Evolutionary conservation across 2,329 filamentous ascomycete species (phyloP), one percentile per base, ranked within the genome.

Genomic region (Phialophora expanda): DNA sequence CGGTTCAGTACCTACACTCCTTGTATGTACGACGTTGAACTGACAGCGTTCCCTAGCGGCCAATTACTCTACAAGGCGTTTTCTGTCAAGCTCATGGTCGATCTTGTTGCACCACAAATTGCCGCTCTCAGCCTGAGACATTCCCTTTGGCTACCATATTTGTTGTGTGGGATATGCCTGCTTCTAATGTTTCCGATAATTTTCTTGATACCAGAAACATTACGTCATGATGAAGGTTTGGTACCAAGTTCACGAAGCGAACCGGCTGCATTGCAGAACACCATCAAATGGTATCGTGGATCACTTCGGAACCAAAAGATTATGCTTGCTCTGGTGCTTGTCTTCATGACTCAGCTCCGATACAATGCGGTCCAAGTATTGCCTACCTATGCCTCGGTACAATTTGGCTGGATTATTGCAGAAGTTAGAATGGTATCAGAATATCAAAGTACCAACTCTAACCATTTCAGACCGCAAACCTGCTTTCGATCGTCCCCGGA

Each of bases 61-160:
- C 41, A 17, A 46, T 46, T 46, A 46, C 20, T 46, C 41, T 46
- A 46, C 41, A 46, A 46, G 41, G 41, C 41, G 41, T 46, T 46
- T 46, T 46, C 41, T 46, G 41, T 46, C 41, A 46, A 46, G 41
- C 41, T 46, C 41, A 46, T 11, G 41, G 41, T 46, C 41, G 41
- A 46, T 46, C 41, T 46, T 46, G 41, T 46, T 46, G 41, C 41
- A 46, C 41, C 41, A 46, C 41, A 46, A 46, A 46, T 46, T 46
- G 41, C 41, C 41, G 41, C 41, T 46, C 41, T 46, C 41, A 46
- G 41, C 41, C 41, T 46, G 14, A 46, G 41, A 46, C 41, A 46
- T 46, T 46, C 41, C 41, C 41, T 46, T 46, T 46, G 41, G 41
- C 41, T 46, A 46, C 41, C 41, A 46, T 46, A 46, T 46, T 46